phyloP scores from a whole-genome alignment of 1,284 basidiomycete genomes.

The Porogramme epimiltina region DNA sequence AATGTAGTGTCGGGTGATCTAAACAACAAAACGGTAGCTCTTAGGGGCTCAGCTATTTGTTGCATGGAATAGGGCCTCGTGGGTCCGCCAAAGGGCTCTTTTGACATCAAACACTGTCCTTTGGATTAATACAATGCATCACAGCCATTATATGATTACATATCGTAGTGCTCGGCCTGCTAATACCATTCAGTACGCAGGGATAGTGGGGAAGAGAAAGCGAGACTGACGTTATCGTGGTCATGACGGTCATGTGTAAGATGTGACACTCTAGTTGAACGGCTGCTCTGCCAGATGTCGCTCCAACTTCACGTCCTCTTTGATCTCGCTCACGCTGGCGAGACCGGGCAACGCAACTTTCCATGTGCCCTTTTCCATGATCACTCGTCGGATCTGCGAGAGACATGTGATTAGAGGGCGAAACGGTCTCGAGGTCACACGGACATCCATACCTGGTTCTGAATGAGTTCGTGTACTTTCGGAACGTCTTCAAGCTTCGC shows the following conservation, averaged over 20 bases:
- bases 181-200: no score
- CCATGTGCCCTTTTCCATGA: conserved; percentile 67
- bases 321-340: conserved; percentile 44
- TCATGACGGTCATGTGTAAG: conserved; percentile 9
- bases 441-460: conserved; percentile 60
- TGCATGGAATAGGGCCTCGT: no score
- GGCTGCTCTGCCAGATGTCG: conserved; percentile 10
- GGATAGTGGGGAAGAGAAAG: no score
- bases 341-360: conserved; percentile 70
- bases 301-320: conserved; percentile 45
- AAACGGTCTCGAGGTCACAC: not conserved
- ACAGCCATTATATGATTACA: no score
- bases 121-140: no score
- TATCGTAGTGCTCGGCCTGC: no score
- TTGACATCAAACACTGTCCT: no score
- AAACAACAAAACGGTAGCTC: no score
- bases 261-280: not conserved
- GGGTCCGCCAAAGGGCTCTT: no score
- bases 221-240: not conserved
- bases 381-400: conserved; percentile 36
- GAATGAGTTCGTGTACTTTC: conserved; percentile 81
- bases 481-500: conserved; percentile 84
- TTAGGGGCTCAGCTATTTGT: no score
- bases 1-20: no score
- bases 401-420: not conserved